Conservation (phyloP, 208 protist species). For the Leishmania guyanensis region DNA sequence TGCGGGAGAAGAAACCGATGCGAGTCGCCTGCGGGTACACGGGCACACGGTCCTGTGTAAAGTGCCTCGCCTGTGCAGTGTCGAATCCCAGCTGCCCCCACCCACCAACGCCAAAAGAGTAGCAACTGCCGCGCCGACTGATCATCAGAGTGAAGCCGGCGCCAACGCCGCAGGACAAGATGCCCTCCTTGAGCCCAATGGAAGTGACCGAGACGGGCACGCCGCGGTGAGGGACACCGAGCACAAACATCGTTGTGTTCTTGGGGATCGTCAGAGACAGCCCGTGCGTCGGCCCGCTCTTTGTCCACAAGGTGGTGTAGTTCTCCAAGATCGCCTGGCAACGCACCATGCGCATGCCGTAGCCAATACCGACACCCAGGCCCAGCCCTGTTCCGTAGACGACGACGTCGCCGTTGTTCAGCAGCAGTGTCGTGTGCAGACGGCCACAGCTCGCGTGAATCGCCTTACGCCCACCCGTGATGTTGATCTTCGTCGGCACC, state of each 20-base stretch:
- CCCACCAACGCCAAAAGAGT: conserved; percentile 70
- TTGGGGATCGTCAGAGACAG: conserved; percentile 71
- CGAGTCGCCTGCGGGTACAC: conserved; percentile 69
- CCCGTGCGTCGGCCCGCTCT: conserved; percentile 57
- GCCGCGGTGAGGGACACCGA: conserved; percentile 71
- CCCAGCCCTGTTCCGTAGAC: conserved; percentile 74
- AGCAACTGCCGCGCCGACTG: conserved; percentile 64
- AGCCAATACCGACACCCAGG: conserved; percentile 62
- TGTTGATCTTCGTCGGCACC: conserved; percentile 42
- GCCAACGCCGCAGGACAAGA: conserved; percentile 65
- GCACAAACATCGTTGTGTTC: conserved; percentile 56
- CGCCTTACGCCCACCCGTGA: conserved; percentile 44
- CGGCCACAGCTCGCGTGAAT: conserved; percentile 73
- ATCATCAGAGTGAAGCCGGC: conserved; percentile 79
- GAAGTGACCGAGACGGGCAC: conserved; percentile 36
- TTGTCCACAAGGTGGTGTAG: conserved; percentile 61
- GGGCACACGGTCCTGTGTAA: conserved; percentile 65
- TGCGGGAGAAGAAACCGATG: conserved; percentile 62
- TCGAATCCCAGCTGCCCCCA: conserved; percentile 85
- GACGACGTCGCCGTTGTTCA: conserved; percentile 64
- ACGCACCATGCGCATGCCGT: conserved; percentile 69
- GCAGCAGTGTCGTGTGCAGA: conserved; percentile 67
- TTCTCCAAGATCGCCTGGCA: conserved; percentile 65
- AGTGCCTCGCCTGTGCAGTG: conserved; percentile 41
- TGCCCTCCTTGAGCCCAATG: conserved; percentile 67